These are phyloP conservation scores for Fraxinus sp. DNA, from an alignment of 305 asterid species.

Conservation along the genomic window DNA sequence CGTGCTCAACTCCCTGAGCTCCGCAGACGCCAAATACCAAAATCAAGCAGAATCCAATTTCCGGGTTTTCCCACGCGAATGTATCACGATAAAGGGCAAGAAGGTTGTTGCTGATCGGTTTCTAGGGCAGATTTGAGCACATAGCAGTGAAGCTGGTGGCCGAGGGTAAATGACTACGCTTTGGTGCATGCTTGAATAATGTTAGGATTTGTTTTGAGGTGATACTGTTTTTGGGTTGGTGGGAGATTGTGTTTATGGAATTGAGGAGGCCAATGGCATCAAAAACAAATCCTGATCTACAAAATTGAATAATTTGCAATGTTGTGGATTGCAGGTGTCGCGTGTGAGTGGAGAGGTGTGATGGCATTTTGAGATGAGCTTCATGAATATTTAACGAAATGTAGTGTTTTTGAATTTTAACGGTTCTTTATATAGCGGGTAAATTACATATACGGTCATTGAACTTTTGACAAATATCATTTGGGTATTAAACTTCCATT, in stretches of 20 bases:
- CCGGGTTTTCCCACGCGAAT: constrained; percentile 47
- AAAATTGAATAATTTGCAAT: constrained; percentile 46
- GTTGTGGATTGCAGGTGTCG: constrained; percentile 19
- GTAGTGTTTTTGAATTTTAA: neutral
- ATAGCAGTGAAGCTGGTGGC: constrained; percentile 72
- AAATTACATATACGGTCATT: neutral
- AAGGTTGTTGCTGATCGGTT: constrained; percentile 69
- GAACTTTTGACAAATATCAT: neutral
- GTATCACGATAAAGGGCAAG: constrained; percentile 70
- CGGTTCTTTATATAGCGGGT: neutral
- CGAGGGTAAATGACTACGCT: constrained; percentile 41
- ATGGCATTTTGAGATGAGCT: constrained; percentile 45
- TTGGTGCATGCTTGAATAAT: constrained; percentile 55
- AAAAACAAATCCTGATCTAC: constrained; percentile 44
- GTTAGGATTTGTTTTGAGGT: constrained; percentile 41
- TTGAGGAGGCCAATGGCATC: constrained; percentile 47
- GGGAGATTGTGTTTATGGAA: constrained; percentile 22
- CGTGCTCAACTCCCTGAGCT: constrained; percentile 38
- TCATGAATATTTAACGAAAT: constrained; percentile 27
- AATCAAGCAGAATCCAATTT: constrained; percentile 24
- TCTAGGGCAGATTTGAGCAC: constrained; percentile 61
- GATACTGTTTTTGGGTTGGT: constrained; percentile 16
- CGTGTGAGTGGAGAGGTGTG: constrained; percentile 29
- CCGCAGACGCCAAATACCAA: constrained; percentile 38
- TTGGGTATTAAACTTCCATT: neutral